Conservation (phyloP, 2,329 filamentous ascomycete genomes). For the Epichloe gansuensis region DNA sequence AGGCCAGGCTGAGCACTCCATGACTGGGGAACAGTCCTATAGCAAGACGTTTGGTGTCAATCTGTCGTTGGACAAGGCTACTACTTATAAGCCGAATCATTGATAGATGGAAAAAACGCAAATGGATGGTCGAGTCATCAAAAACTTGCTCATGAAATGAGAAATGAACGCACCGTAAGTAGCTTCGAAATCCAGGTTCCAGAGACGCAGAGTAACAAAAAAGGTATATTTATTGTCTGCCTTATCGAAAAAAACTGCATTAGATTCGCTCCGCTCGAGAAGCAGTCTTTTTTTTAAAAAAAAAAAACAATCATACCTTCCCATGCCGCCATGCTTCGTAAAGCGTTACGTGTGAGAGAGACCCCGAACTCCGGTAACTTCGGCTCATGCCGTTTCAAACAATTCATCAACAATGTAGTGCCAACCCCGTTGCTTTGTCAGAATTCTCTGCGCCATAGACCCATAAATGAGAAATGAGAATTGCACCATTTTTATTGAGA, state of each 20-base stretch:
- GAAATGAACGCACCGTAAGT: no score
- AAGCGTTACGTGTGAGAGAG: background rate
- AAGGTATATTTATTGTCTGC: no score
- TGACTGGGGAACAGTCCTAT: slow-evolving; percentile 5
- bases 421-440: background rate
- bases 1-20: slow-evolving; percentile 2
- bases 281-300: no score
- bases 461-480: background rate
- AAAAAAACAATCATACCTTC: background rate
- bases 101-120: no score
- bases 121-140: no score
- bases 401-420: background rate
- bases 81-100: slow-evolving; percentile 4
- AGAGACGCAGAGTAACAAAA: no score
- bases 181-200: no score
- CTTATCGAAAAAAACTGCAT: no score
- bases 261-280: no score
- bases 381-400: background rate
- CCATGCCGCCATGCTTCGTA: background rate
- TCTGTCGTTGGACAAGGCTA: slow-evolving; percentile 11
- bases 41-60: slow-evolving; percentile 13
- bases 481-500: no score
- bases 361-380: background rate
- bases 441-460: background rate
- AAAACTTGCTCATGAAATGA: no score